phyloP scores from a whole-genome alignment of 345 rosid genomes.

The Citrus maxima region DNA sequence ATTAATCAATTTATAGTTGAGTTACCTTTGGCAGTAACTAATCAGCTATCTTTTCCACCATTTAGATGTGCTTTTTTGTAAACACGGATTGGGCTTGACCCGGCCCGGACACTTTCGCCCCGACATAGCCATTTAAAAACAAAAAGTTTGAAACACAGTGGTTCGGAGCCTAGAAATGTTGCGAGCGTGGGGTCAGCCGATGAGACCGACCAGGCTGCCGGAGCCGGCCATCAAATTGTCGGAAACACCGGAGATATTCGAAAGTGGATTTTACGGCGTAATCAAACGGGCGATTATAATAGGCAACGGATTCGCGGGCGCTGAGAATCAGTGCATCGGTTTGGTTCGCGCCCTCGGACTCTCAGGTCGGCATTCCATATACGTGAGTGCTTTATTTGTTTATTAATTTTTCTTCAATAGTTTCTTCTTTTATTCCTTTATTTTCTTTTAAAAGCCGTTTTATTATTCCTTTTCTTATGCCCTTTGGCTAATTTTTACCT shows the following conservation, averaged over 20 bases:
- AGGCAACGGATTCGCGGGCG: slow-evolving; percentile 88
- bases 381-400: slow-evolving; percentile 32
- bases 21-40: too few relatives aligned
- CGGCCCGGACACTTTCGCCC: too few relatives aligned
- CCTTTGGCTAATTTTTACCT: too few relatives aligned
- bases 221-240: slow-evolving; percentile 17
- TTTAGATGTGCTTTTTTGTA: background rate
- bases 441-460: background rate
- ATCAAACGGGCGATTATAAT: slow-evolving; percentile 63
- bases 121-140: background rate
- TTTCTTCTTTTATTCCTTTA: background rate
- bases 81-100: background rate
- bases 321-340: slow-evolving; percentile 91
- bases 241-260: slow-evolving; percentile 18
- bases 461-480: too few relatives aligned
- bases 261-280: slow-evolving; percentile 16
- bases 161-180: background rate
- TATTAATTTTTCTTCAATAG: too few relatives aligned
- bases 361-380: slow-evolving; percentile 47
- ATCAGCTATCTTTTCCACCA: too few relatives aligned
- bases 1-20: too few relatives aligned
- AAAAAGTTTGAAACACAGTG: background rate
- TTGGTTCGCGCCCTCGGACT: slow-evolving; percentile 86
- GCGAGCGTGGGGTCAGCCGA: background rate
- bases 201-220: slow-evolving; percentile 39